phyloP scores from a whole-genome alignment of 106 monocot genomes.

The Amphibolis antarctica region DNA sequence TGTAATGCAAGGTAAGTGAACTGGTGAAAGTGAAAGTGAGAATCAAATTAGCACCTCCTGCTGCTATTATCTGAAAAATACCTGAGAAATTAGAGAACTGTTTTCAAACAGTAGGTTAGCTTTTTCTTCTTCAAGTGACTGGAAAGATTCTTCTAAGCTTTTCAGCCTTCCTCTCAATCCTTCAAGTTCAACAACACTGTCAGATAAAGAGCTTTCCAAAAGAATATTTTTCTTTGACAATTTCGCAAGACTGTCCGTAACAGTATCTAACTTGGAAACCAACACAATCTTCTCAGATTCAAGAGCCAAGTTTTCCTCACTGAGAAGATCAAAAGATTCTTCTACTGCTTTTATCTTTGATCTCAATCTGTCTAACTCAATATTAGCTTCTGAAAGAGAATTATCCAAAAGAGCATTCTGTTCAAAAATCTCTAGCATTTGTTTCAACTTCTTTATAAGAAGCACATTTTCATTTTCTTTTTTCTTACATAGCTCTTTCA shows the following conservation, averaged over 20 bases:
- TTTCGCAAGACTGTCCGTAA: conserved; percentile 39
- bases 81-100: conserved; percentile 48
- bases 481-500: conserved; percentile 35
- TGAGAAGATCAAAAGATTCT: conserved; percentile 38
- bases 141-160: conserved; percentile 40
- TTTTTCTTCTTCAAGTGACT: conserved; percentile 42
- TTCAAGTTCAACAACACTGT: conserved; percentile 51
- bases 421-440: conserved; percentile 43
- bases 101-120: conserved; percentile 52
- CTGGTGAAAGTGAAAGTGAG: background rate
- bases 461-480: conserved; percentile 33
- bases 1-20: no score
- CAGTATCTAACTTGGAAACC: conserved; percentile 27
- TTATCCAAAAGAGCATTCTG: conserved; percentile 40
- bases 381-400: conserved; percentile 42
- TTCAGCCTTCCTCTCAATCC: conserved; percentile 45
- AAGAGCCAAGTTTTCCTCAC: conserved; percentile 16
- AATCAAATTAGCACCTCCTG: background rate
- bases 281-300: conserved; percentile 28
- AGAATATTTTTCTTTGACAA: conserved; percentile 37
- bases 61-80: conserved; percentile 6
- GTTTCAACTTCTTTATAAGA: conserved; percentile 31
- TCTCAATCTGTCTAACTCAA: conserved; percentile 44
- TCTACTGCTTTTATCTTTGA: conserved; percentile 46
- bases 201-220: conserved; percentile 58